These are phyloP conservation scores for Cubamyces sp. DNA, from an alignment of 768 basidiomycete genomes.

Conservation along the genomic window DNA sequence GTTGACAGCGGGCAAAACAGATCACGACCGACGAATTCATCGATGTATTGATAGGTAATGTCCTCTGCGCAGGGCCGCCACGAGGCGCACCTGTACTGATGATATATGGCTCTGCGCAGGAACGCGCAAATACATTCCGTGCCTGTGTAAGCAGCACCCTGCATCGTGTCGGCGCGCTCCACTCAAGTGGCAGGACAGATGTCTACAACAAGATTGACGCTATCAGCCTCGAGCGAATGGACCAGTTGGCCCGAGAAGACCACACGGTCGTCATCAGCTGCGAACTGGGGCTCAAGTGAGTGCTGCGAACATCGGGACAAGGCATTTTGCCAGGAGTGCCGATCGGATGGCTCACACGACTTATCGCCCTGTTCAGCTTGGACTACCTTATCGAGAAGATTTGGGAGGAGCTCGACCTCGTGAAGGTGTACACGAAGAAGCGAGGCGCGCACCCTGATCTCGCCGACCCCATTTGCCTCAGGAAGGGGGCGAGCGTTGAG, in stretches of 20 bases:
- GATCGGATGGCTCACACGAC: not conserved
- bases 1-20: conserved; percentile 43
- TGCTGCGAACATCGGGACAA: not conserved
- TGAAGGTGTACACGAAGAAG: conserved; percentile 97
- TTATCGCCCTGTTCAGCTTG: conserved; percentile 49
- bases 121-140: conserved; percentile 93
- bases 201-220: conserved; percentile 98
- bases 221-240: conserved; percentile 80
- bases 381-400: conserved; percentile 76
- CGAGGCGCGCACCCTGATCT: conserved; percentile 94
- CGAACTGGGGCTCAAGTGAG: conserved; percentile 88
- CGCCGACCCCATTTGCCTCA: conserved; percentile 85
- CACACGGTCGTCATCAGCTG: conserved; percentile 95
- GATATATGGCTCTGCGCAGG: conserved; percentile 44
- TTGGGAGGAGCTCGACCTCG: conserved; percentile 79
- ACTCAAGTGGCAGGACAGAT: conserved; percentile 46
- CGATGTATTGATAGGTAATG: conserved; percentile 89
- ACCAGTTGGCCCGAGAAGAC: conserved; percentile 80
- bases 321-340: no score
- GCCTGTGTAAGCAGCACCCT: conserved; percentile 65
- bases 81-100: not conserved
- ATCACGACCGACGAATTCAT: conserved; percentile 97
- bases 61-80: conserved; percentile 4
- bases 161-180: conserved; percentile 16
- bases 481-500: conserved; percentile 93